phyloP scores from a whole-genome alignment of 2,329 filamentous ascomycete genomes.

The Capronia americana region DNA sequence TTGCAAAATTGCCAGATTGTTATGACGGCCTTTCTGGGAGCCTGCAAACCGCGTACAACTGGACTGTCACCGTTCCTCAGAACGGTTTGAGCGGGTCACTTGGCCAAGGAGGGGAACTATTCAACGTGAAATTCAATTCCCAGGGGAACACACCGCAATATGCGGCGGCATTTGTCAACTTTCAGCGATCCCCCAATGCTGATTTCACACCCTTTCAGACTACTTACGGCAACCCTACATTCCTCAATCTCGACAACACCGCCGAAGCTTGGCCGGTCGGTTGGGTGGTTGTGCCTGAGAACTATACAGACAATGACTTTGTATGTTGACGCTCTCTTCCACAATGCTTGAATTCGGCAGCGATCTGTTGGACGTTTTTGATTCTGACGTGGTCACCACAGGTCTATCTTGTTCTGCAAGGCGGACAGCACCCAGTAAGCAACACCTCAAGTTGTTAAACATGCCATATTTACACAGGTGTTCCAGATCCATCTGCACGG shows the following conservation, averaged over 20 bases:
- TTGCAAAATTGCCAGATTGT: background rate
- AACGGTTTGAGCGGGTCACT: no score
- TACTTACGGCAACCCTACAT: background rate
- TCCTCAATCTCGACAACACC: background rate
- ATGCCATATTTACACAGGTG: no score
- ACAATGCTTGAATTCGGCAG: background rate
- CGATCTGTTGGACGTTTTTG: no score
- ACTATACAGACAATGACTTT: background rate
- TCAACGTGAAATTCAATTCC: no score
- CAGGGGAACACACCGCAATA: background rate
- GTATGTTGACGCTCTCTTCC: background rate
- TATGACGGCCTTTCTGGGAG: no score
- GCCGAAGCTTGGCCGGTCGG: background rate
- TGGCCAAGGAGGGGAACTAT: no score
- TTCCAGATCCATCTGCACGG: constrained; percentile 74
- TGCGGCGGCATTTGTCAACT: background rate
- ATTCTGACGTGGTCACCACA: background rate
- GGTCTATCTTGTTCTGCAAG: constrained; percentile 1
- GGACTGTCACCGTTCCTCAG: no score
- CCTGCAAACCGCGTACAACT: no score
- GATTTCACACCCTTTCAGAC: background rate
- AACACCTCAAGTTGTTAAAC: background rate
- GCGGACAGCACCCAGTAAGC: constrained; percentile 1
- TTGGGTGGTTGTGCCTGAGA: background rate
- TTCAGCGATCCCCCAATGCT: background rate